A percentile compares a stretch with the other conserved stretches of the same genome.
Evolutionary conservation across 495 filamentous ascomycete genomes (phyloP).

Genomic region (Penicillium crystallinum): DNA sequence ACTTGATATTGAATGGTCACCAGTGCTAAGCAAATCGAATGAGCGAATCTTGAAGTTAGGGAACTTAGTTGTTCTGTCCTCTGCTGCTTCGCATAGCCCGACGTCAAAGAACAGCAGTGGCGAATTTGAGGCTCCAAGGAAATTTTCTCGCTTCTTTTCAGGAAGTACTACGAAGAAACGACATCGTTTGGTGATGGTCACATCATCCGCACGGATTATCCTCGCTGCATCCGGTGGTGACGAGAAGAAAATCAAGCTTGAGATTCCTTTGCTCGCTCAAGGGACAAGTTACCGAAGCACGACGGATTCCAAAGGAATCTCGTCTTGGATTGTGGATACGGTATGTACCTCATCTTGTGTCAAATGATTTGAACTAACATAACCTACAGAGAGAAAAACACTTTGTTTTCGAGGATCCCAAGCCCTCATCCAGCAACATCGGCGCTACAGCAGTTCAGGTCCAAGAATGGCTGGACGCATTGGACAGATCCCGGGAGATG

Average conservation of each 20-base stretch:
- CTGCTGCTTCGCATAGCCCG: slow-evolving; percentile 64
- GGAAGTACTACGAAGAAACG: slow-evolving; percentile 86
- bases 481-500: slow-evolving; percentile 78
- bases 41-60: slow-evolving; percentile 94
- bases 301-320: slow-evolving; percentile 75
- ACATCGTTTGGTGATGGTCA: slow-evolving; percentile 92
- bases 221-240: slow-evolving; percentile 90
- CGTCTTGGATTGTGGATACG: slow-evolving; percentile 88
- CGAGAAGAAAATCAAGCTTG: slow-evolving; percentile 90
- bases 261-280: slow-evolving; percentile 70
- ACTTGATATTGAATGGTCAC: slow-evolving; percentile 98
- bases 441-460: slow-evolving; percentile 47
- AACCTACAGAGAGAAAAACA: slow-evolving; percentile 72
- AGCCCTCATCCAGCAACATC: slow-evolving; percentile 50
- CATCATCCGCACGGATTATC: slow-evolving; percentile 81
- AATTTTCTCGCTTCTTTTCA: slow-evolving; percentile 88
- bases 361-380: slow-evolving; percentile 5
- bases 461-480: slow-evolving; percentile 82
- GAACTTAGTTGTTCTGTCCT: slow-evolving; percentile 75
- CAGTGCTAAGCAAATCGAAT: slow-evolving; percentile 82
- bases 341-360: slow-evolving; percentile 50
- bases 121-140: slow-evolving; percentile 63
- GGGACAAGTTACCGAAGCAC: slow-evolving; percentile 74
- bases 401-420: slow-evolving; percentile 88
- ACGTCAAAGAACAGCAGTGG: slow-evolving; percentile 58